These are phyloP conservation scores for Thielaviopsis populi DNA, from an alignment of 2,329 filamentous ascomycete genomes.

Conservation along the genomic window DNA sequence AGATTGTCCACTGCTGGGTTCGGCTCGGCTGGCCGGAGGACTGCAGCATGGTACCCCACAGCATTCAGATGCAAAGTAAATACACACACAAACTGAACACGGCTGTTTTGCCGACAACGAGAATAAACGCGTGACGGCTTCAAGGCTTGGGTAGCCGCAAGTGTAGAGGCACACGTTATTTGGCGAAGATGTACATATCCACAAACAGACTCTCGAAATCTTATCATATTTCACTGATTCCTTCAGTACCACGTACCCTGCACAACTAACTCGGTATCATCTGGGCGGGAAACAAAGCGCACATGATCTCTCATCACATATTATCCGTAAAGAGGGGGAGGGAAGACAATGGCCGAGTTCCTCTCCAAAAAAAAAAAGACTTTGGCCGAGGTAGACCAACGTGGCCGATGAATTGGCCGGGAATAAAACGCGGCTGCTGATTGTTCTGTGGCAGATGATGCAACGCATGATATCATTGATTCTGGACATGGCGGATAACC, in stretches of 20 bases:
- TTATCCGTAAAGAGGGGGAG: too few species aligned
- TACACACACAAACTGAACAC: background rate
- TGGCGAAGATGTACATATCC: background rate
- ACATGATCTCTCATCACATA: background rate
- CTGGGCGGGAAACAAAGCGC: background rate
- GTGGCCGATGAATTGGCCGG: background rate
- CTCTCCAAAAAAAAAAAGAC: background rate
- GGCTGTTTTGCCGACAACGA: background rate
- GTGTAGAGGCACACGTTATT: too few species aligned
- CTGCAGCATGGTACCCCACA: background rate
- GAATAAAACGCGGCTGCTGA: background rate
- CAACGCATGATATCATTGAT: too few species aligned
- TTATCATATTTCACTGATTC: background rate
- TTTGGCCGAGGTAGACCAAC: background rate
- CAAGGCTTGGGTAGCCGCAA: background rate
- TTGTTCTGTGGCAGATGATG: too few species aligned
- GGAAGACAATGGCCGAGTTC: background rate
- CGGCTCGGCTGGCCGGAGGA: conserved; percentile 6
- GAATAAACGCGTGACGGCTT: background rate
- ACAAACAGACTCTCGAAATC: background rate
- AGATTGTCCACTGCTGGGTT: background rate
- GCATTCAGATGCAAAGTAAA: background rate
- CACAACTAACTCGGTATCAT: background rate
- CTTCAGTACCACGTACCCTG: background rate
- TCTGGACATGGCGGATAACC: too few species aligned